phyloP scores from a whole-genome alignment of 2,329 filamentous ascomycete species.

The Pyrenochaeta sp. region DNA sequence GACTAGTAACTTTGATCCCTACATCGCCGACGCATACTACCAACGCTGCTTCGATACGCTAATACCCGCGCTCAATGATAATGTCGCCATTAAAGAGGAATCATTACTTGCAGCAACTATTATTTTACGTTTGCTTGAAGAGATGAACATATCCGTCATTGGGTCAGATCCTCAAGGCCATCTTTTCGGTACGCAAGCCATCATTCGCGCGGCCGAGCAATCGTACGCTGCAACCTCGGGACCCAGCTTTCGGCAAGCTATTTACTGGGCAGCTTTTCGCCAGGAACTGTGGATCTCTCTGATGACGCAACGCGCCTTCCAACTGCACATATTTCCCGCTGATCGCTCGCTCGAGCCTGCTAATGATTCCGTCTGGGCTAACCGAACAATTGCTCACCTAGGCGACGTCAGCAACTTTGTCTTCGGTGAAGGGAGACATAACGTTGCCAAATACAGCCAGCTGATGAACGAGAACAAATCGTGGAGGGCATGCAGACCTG shows the following conservation, averaged over 20 bases:
- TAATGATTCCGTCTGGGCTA: conserved; percentile 54
- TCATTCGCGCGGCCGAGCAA: conserved; percentile 46
- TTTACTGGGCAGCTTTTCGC: conserved; percentile 50
- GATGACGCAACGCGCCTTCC: conserved; percentile 48
- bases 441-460: conserved; percentile 37
- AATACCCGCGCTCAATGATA: conserved; percentile 52
- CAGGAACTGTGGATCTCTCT: conserved; percentile 50
- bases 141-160: conserved; percentile 52
- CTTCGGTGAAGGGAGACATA: conserved; percentile 46
- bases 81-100: conserved; percentile 51
- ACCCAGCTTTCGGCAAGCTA: conserved; percentile 45
- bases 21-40: conserved; percentile 54
- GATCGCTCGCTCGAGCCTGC: conserved; percentile 52
- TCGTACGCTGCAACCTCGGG: conserved; percentile 43
- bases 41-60: conserved; percentile 52
- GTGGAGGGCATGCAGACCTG: conserved; percentile 42
- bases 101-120: conserved; percentile 53
- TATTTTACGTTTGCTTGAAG: conserved; percentile 52
- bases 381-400: conserved; percentile 51
- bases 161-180: conserved; percentile 50
- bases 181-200: conserved; percentile 50
- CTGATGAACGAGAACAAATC: conserved; percentile 47
- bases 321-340: conserved; percentile 48
- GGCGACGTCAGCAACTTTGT: conserved; percentile 49
- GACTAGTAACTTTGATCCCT: conserved; percentile 50